These are phyloP conservation scores for Leccinum arenicola DNA, from an alignment of 768 basidiomycete genomes.

Conservation along the genomic window DNA sequence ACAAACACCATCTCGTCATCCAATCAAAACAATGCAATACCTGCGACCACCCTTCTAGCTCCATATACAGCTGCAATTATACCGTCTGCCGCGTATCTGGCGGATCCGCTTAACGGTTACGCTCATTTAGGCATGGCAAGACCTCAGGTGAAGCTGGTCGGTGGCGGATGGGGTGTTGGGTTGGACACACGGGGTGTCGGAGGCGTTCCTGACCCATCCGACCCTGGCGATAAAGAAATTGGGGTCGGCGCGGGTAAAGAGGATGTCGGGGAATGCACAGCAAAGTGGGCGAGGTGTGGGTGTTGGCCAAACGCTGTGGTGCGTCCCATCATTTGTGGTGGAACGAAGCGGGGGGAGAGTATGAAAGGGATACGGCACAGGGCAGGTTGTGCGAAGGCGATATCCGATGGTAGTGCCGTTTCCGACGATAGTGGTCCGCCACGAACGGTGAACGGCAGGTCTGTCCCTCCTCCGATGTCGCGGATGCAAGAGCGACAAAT, in stretches of 20 bases:
- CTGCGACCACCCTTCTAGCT: constrained; percentile 54
- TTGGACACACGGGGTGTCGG: constrained; percentile 79
- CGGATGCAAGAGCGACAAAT: constrained; percentile 10
- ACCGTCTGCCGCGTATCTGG: constrained; percentile 65
- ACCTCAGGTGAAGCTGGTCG: constrained; percentile 76
- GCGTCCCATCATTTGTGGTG: constrained; percentile 40
- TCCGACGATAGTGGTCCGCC: background rate
- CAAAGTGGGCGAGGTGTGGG: constrained; percentile 56
- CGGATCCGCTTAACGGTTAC: constrained; percentile 86
- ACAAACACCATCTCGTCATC: constrained; percentile 35
- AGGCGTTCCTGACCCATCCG: constrained; percentile 29
- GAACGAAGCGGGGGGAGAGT: constrained; percentile 16
- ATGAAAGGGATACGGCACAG: constrained; percentile 20
- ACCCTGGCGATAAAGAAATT: constrained; percentile 20
- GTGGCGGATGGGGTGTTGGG: constrained; percentile 72
- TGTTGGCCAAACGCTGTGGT: constrained; percentile 52
- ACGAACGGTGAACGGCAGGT: constrained; percentile 10
- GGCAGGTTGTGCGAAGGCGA: constrained; percentile 14
- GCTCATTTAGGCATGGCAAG: constrained; percentile 80
- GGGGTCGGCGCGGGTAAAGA: constrained; percentile 20
- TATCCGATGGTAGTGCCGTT: background rate
- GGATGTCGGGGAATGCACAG: constrained; percentile 39
- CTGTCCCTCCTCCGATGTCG: constrained; percentile 8
- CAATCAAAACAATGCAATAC: constrained; percentile 55
- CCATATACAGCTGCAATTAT: constrained; percentile 64